Evolutionary conservation across 768 basidiomycete species (phyloP).

Genomic region (Asterophora lycoperdoides): DNA sequence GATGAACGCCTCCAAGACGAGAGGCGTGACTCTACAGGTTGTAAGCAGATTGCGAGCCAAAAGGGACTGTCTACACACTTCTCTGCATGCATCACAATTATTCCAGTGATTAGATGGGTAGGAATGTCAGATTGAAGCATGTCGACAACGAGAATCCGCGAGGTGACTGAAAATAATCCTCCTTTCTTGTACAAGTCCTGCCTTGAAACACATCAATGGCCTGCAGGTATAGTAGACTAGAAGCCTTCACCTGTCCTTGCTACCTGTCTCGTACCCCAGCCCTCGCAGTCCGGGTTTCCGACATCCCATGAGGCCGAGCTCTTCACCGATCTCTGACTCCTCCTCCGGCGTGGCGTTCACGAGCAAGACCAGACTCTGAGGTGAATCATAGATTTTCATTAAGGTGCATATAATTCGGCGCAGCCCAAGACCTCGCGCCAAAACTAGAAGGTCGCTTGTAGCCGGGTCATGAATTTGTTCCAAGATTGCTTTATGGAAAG

Average conservation of each 20-base stretch:
- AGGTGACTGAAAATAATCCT: conserved; percentile 88
- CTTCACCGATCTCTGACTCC: conserved; percentile 87
- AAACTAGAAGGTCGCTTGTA: conserved; percentile 66
- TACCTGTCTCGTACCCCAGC: conserved; percentile 76
- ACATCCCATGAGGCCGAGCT: conserved; percentile 89
- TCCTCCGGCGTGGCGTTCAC: conserved; percentile 85
- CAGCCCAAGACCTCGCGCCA: conserved; percentile 90
- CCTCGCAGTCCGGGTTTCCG: conserved; percentile 79
- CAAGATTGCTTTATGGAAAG: conserved; percentile 66
- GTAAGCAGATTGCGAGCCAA: background rate
- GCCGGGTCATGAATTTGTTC: conserved; percentile 70
- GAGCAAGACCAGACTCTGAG: conserved; percentile 77
- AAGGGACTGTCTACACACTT: conserved; percentile 42
- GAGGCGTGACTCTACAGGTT: conserved; percentile 65
- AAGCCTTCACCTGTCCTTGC: conserved; percentile 67
- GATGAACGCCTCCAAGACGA: conserved; percentile 89
- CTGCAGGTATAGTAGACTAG: background rate
- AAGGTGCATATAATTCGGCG: conserved; percentile 80
- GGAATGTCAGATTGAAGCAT: conserved; percentile 88
- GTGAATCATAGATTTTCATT: conserved; percentile 88
- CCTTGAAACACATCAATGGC: conserved; percentile 35
- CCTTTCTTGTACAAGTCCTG: conserved; percentile 84
- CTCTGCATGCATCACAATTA: conserved; percentile 89
- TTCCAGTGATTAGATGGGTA: conserved; percentile 79
- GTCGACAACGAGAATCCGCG: conserved; percentile 91